Evolutionary conservation across 2,329 filamentous ascomycete genomes (phyloP).

Genomic region (Davidsoniella australis): DNA sequence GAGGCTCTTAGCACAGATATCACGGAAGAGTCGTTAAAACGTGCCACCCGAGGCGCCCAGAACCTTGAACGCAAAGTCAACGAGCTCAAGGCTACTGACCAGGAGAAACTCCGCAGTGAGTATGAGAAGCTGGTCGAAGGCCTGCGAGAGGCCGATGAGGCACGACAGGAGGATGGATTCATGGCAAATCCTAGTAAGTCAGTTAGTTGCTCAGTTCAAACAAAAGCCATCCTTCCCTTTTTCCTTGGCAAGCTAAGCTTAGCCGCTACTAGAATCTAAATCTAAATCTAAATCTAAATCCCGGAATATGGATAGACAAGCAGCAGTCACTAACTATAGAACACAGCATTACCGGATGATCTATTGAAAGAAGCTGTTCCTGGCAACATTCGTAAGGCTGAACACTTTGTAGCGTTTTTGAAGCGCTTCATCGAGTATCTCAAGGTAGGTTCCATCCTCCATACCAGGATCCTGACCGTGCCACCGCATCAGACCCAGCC

Average conservation of each 20-base stretch:
- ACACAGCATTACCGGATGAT: constrained; percentile 55
- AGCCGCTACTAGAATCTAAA: constrained; percentile 8
- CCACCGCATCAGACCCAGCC: background rate
- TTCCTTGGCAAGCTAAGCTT: background rate
- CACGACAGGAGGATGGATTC: constrained; percentile 77
- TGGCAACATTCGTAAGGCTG: constrained; percentile 86
- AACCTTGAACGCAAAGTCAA: constrained; percentile 82
- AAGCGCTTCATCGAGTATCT: constrained; percentile 96
- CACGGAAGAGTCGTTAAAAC: constrained; percentile 83
- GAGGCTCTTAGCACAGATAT: constrained; percentile 93
- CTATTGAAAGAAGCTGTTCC: constrained; percentile 89
- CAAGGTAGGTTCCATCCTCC: constrained; percentile 32
- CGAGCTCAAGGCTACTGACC: constrained; percentile 92
- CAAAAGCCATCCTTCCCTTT: background rate
- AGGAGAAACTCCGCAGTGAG: constrained; percentile 84
- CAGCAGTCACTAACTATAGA: constrained; percentile 36
- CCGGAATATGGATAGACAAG: background rate
- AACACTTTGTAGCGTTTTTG: constrained; percentile 88
- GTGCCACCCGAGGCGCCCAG: constrained; percentile 74
- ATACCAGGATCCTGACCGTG: background rate
- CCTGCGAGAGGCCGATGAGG: constrained; percentile 71
- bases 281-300: background rate
- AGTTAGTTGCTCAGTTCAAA: background rate
- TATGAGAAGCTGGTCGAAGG: constrained; percentile 93
- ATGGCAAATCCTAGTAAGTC: constrained; percentile 68